Evolutionary conservation across 116 monocot genomes (phyloP).

Genomic region (Cymodocea nodosa): DNA sequence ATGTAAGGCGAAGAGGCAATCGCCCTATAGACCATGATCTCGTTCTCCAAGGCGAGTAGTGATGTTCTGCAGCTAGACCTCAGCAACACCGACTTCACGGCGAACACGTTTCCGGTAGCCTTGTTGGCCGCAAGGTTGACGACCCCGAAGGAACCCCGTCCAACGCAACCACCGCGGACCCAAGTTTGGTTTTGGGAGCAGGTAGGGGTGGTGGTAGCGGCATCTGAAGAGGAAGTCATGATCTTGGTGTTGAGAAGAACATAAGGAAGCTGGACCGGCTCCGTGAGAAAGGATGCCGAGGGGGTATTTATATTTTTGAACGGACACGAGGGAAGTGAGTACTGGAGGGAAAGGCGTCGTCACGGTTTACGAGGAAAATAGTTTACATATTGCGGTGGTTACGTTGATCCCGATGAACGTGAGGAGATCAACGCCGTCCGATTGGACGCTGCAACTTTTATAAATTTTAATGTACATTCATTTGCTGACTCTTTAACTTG

Average conservation of each 20-base stretch:
- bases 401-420: too few relatives aligned
- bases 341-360: neutral
- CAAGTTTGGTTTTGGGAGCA: conserved; percentile 1
- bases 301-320: neutral
- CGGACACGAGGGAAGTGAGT: neutral
- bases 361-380: neutral
- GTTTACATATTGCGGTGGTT: neutral
- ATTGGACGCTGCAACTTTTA: too few relatives aligned
- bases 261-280: too few relatives aligned
- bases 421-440: too few relatives aligned
- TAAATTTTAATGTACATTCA: too few relatives aligned
- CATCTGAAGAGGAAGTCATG: neutral
- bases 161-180: conserved; percentile 9
- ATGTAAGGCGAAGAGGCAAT: conserved; percentile 20
- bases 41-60: conserved; percentile 12
- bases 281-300: neutral
- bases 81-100: conserved; percentile 22
- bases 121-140: conserved; percentile 18
- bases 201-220: too few relatives aligned
- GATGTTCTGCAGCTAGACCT: neutral
- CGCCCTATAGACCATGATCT: conserved; percentile 13
- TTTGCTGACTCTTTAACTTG: too few relatives aligned
- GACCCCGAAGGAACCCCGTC: conserved; percentile 14
- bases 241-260: neutral
- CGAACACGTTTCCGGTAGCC: conserved; percentile 15